A percentile compares a stretch with the other conserved stretches of the same genome.
Evolutionary conservation across 2,329 filamentous ascomycete species (phyloP).

Genomic region (Fusarium verrucosum): DNA sequence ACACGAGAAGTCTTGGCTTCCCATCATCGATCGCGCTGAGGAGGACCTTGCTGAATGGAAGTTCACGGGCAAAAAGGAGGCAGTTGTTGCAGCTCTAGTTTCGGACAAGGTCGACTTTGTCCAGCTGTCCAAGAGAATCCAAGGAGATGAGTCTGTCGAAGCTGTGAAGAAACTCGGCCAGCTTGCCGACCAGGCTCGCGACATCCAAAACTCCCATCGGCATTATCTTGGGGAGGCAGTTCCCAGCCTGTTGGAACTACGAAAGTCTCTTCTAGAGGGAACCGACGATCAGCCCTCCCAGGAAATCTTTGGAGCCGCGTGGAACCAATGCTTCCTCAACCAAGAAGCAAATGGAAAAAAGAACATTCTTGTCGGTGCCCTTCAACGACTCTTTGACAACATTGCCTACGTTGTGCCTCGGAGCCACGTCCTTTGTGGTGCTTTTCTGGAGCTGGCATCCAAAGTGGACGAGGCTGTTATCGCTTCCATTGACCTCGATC

Average conservation of each 20-base stretch:
- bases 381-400: not conserved
- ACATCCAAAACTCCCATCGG: not conserved
- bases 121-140: not conserved
- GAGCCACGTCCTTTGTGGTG: not conserved
- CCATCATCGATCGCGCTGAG: not conserved
- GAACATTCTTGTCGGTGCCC: slow-evolving; percentile 6
- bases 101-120: not conserved
- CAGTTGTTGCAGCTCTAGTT: not conserved
- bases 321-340: not conserved
- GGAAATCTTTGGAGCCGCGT: not conserved
- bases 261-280: not conserved
- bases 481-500: slow-evolving; percentile 1
- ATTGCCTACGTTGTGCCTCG: not conserved
- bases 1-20: slow-evolving; percentile 4
- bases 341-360: not conserved
- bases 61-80: not conserved
- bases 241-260: not conserved
- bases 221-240: not conserved
- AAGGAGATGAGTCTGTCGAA: not conserved
- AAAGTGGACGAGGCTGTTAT: not conserved
- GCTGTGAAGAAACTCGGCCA: slow-evolving; percentile 6
- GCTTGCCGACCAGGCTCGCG: not conserved
- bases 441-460: not conserved
- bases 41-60: not conserved
- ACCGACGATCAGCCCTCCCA: not conserved